Conservation (phyloP, 805 yeast species). For the Sporopachydermia quercuum region DNA sequence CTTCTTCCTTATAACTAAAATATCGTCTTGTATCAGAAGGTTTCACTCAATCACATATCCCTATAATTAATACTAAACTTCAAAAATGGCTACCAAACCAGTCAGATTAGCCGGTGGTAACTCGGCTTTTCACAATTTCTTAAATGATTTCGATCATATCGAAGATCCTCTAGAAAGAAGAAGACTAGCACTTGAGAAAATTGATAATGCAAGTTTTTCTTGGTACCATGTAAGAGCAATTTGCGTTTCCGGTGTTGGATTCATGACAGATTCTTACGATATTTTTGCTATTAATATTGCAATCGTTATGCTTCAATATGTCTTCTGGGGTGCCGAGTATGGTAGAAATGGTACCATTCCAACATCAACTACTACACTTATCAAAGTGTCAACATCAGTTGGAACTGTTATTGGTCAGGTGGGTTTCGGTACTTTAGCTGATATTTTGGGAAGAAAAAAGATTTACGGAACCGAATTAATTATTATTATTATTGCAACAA, state of each 20-base stretch:
- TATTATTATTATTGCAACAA: slow-evolving; percentile 66
- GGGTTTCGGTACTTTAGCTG: slow-evolving; percentile 73
- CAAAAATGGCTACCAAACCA: background rate
- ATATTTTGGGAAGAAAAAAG: slow-evolving; percentile 70
- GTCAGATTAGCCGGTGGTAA: slow-evolving; percentile 28
- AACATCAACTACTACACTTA: slow-evolving; percentile 53
- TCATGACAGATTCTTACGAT: slow-evolving; percentile 86
- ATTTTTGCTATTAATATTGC: slow-evolving; percentile 82
- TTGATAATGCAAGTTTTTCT: slow-evolving; percentile 41
- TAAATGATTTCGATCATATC: slow-evolving; percentile 38
- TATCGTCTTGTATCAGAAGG: no score
- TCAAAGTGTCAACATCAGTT: slow-evolving; percentile 82
- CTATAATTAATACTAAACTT: background rate
- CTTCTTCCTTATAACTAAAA: no score
- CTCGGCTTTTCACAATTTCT: slow-evolving; percentile 42
- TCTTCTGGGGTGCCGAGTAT: slow-evolving; percentile 45
- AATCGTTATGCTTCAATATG: slow-evolving; percentile 63
- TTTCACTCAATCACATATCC: no score
- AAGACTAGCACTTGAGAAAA: slow-evolving; percentile 43
- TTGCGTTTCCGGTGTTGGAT: slow-evolving; percentile 83
- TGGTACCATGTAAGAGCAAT: slow-evolving; percentile 45
- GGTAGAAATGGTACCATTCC: slow-evolving; percentile 34
- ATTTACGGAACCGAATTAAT: slow-evolving; percentile 81
- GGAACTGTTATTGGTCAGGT: slow-evolving; percentile 90
- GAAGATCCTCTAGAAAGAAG: slow-evolving; percentile 45